Evolutionary conservation across 2,329 filamentous ascomycete species (phyloP).

Genomic region (Sarocladiaceae sp.): DNA sequence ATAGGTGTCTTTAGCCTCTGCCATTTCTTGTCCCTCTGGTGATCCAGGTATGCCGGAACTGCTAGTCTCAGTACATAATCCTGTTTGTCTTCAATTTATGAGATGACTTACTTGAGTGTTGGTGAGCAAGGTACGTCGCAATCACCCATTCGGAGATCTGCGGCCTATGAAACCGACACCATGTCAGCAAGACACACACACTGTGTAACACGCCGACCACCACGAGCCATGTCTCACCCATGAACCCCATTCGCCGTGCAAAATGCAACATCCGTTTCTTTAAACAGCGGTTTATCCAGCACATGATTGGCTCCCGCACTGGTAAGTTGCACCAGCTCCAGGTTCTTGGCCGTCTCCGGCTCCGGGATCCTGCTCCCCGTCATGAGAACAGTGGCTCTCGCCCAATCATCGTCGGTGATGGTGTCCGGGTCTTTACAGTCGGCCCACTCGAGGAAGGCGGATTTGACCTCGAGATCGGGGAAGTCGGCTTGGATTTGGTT

Average conservation of each 20-base stretch:
- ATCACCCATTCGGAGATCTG: slow-evolving; percentile 54
- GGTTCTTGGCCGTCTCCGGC: slow-evolving; percentile 34
- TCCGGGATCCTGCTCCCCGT: slow-evolving; percentile 37
- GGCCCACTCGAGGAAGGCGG: slow-evolving; percentile 22
- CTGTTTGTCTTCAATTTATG: background rate
- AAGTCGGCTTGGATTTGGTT: slow-evolving; percentile 31
- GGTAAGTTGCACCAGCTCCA: slow-evolving; percentile 47
- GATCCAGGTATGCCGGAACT: slow-evolving; percentile 40
- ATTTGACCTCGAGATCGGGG: slow-evolving; percentile 36
- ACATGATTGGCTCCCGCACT: slow-evolving; percentile 49
- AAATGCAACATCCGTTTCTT: slow-evolving; percentile 42
- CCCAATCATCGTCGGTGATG: slow-evolving; percentile 34
- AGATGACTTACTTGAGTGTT: slow-evolving; percentile 36
- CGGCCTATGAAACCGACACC: slow-evolving; percentile 30
- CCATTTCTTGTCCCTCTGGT: slow-evolving; percentile 39
- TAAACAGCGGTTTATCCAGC: slow-evolving; percentile 38
- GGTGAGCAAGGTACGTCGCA: slow-evolving; percentile 41
- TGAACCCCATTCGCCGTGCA: slow-evolving; percentile 54
- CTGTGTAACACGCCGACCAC: background rate
- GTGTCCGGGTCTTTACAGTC: slow-evolving; percentile 17
- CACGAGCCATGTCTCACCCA: slow-evolving; percentile 32
- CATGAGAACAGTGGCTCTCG: slow-evolving; percentile 41
- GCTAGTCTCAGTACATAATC: background rate
- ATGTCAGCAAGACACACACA: background rate
- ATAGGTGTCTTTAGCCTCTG: slow-evolving; percentile 24